Percentiles rank a stretch among this genome's conserved stretches.
Evolutionary conservation across 345 rosid genomes (phyloP).

Genomic region (Heritiera littoralis): DNA sequence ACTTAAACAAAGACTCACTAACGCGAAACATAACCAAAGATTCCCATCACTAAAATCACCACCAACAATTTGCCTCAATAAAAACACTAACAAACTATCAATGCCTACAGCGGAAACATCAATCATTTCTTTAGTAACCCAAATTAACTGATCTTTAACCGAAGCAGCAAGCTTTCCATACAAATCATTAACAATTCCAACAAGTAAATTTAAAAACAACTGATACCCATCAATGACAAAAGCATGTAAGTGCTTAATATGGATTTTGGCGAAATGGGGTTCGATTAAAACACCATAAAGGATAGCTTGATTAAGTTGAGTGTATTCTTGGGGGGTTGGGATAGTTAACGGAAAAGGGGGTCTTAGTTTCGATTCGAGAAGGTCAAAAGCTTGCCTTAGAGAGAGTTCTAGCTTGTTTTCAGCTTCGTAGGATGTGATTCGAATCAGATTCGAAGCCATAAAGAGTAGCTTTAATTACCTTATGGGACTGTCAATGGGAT

Average conservation of each 20-base stretch:
- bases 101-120: not conserved
- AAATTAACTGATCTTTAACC: conserved; percentile 30
- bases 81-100: not conserved
- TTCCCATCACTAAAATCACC: conserved; percentile 74
- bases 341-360: conserved; percentile 64
- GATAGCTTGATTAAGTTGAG: conserved; percentile 60
- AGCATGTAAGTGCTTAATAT: not conserved
- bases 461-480: conserved; percentile 8
- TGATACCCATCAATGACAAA: not conserved
- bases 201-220: not conserved
- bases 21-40: conserved; percentile 75
- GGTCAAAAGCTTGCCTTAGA: conserved; percentile 58
- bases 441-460: conserved; percentile 52
- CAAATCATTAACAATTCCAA: not conserved
- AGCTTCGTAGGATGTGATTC: conserved; percentile 40
- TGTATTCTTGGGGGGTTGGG: conserved; percentile 55
- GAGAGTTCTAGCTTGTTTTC: conserved; percentile 57
- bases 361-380: conserved; percentile 42
- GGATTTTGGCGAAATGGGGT: conserved; percentile 33
- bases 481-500: not conserved
- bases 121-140: not conserved
- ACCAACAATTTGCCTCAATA: conserved; percentile 28
- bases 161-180: conserved; percentile 58
- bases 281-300: conserved; percentile 60
- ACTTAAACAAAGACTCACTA: conserved; percentile 46